Percentiles rank a stretch among this genome's conserved stretches.
These are phyloP conservation scores for Lachnellula willkommii DNA, from an alignment of 2,329 filamentous ascomycete species.

Conservation along the genomic window DNA sequence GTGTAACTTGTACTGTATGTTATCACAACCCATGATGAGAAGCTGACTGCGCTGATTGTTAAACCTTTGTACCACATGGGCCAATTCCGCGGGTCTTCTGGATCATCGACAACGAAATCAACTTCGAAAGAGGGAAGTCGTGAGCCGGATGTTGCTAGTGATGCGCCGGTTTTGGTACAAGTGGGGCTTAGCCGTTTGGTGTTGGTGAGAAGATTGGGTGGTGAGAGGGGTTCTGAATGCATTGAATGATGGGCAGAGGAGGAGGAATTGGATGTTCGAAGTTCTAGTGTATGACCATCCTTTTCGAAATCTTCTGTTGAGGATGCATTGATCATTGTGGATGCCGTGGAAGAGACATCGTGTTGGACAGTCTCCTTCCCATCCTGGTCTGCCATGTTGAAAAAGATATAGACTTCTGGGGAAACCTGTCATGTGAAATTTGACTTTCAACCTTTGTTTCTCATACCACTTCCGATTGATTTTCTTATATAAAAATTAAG, in stretches of 20 bases:
- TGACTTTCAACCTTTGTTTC: too few species aligned
- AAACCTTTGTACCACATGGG: slow-evolving; percentile 41
- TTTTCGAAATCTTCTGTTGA: slow-evolving; percentile 16
- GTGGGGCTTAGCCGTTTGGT: slow-evolving; percentile 34
- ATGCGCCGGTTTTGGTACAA: slow-evolving; percentile 38
- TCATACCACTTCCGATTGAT: too few species aligned
- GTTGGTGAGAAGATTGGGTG: slow-evolving; percentile 35
- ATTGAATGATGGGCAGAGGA: slow-evolving; percentile 11
- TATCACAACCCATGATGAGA: slow-evolving; percentile 42
- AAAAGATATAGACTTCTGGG: not conserved
- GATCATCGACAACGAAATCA: slow-evolving; percentile 60
- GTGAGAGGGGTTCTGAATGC: slow-evolving; percentile 30
- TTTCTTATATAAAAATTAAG: too few species aligned
- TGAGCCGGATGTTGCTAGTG: slow-evolving; percentile 40
- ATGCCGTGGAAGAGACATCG: slow-evolving; percentile 1
- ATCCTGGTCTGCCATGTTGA: not conserved
- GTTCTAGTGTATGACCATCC: slow-evolving; percentile 11
- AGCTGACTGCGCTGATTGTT: slow-evolving; percentile 34
- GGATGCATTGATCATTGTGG: slow-evolving; percentile 5
- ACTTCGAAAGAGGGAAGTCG: slow-evolving; percentile 62
- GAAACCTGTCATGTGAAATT: too few species aligned
- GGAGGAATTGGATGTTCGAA: slow-evolving; percentile 16
- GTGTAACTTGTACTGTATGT: slow-evolving; percentile 78
- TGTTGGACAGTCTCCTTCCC: not conserved
- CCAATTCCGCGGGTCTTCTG: slow-evolving; percentile 66